These are phyloP conservation scores for Microdochium paspali DNA, from an alignment of 2,329 filamentous ascomycete species.

Conservation along the genomic window DNA sequence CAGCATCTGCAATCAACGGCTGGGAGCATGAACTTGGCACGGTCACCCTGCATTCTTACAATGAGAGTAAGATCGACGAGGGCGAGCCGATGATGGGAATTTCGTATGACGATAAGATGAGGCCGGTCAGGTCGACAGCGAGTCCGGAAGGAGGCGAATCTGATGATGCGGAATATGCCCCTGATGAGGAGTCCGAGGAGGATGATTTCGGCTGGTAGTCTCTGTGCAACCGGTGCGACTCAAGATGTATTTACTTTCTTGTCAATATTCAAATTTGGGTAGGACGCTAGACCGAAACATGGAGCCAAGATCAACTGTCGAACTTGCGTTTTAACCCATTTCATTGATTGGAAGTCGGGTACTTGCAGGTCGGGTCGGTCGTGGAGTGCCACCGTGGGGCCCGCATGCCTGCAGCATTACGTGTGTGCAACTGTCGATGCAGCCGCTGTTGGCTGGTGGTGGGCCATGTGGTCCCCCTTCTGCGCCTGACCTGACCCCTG, in stretches of 20 bases:
- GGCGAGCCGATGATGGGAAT: conserved; percentile 48
- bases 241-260: no score
- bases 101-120: conserved; percentile 51
- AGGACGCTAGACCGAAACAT: no score
- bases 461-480: not conserved
- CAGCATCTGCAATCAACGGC: conserved; percentile 77
- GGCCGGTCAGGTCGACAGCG: conserved; percentile 14
- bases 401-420: not conserved
- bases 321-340: no score
- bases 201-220: not conserved
- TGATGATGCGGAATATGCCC: conserved; percentile 1
- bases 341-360: no score
- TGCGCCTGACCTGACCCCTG: not conserved
- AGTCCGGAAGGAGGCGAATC: conserved; percentile 6
- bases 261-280: no score
- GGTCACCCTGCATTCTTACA: conserved; percentile 70
- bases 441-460: not conserved
- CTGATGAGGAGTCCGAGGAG: not conserved
- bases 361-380: no score
- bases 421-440: not conserved
- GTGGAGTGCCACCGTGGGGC: no score
- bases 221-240: not conserved
- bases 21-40: conserved; percentile 65
- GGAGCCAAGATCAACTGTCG: no score
- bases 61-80: conserved; percentile 58